These are phyloP conservation scores for Tricholoma matsutake DNA, from an alignment of 768 basidiomycete species.

Conservation along the genomic window DNA sequence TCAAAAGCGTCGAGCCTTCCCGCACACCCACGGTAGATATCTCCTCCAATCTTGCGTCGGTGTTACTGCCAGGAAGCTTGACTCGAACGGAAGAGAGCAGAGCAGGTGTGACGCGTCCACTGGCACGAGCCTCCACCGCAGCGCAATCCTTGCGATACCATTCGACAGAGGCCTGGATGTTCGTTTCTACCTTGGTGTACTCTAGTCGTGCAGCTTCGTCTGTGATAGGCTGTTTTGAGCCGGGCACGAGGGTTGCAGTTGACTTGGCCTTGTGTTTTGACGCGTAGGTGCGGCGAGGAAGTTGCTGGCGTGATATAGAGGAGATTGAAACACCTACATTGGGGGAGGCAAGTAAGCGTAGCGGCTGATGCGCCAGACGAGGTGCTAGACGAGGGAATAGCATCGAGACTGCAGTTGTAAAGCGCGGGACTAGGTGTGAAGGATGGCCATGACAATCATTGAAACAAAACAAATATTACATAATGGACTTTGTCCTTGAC, in stretches of 20 bases:
- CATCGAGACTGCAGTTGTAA: no score
- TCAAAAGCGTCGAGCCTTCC: constrained; percentile 68
- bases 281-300: constrained; percentile 16
- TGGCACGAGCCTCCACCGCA: constrained; percentile 65
- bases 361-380: neutral
- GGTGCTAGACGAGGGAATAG: neutral
- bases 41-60: constrained; percentile 53
- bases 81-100: constrained; percentile 70
- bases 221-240: constrained; percentile 60
- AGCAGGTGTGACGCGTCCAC: constrained; percentile 72
- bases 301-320: neutral
- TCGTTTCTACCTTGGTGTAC: constrained; percentile 57
- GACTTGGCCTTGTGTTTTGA: constrained; percentile 40
- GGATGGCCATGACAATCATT: no score
- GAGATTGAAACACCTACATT: neutral
- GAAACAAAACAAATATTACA: no score
- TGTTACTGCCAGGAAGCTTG: constrained; percentile 38
- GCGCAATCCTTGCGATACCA: constrained; percentile 78
- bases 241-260: constrained; percentile 61
- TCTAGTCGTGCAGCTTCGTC: constrained; percentile 53
- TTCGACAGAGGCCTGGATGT: constrained; percentile 65
- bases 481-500: no score
- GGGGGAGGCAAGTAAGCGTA: neutral
- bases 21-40: constrained; percentile 78
- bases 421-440: no score